Evolutionary conservation across 1,284 basidiomycete genomes (phyloP), one percentile per base, ranked within the genome.

Genomic region (Heterobasidion irregulare): DNA sequence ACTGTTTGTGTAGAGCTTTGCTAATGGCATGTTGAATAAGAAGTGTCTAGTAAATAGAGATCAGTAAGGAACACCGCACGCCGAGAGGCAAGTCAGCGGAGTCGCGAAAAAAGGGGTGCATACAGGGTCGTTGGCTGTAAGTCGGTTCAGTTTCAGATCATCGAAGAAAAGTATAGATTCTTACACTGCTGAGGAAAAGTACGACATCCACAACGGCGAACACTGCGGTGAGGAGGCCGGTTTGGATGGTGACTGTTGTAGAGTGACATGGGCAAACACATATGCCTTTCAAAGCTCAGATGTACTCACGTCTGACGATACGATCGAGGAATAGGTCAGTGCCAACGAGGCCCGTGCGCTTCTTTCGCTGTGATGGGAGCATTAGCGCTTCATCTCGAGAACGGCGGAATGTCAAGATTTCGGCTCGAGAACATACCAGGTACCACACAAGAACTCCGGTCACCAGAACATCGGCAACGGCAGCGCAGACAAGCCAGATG

Each of bases 221-320:
- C 6, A 70, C 13, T 1, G 70, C 59, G 0, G 72, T 74, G 32
- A 73, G 34, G 16, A 70, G 52, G 8, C 72, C 71, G 2, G 71
- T 73, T 54, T 73, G 71, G 8, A 76, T 65, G 2, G 74, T 69
- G 44, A 72, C 74, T 70, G 26, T 26, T 26, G 26, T 26, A 6
- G 26, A 26, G 26, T 26, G 26, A 26, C 26, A 26, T 26, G 26
- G 26, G 4, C 0, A 26, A 26, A 26, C 26, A 26, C 6, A 26
- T 5, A 5, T 6, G 26, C 26, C 26, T 5, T 26, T 26, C 26
- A 6, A 26, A 26, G 26, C 26, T 26, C 26, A 26, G 26, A 26
- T 26, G 26, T 26, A 26, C 26, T 26, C 26, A 26, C 26, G 26
- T 26, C 26, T 26, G 26, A 5, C 4, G 26, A 26, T 26, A 26